Base-by-base conservation (phyloP, 805 yeast genomes). In the Blastobotrys muscicola region DNA sequence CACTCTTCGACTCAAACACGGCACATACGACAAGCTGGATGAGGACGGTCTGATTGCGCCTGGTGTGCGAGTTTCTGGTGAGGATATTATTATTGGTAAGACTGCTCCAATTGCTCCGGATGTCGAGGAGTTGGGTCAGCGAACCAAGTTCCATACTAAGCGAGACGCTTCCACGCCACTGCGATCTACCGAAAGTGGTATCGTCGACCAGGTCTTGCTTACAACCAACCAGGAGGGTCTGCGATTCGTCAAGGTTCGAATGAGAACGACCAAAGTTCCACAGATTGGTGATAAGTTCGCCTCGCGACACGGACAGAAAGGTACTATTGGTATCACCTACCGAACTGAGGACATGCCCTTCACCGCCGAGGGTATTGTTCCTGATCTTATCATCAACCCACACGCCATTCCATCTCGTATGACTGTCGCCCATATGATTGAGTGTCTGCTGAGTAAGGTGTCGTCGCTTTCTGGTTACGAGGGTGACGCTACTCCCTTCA, bases 341-440 rank as follows among this genome's bases (percentile, higher is more conserved):
- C 78, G 97, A 64, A 92, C 90, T 64, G 99, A 92, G 66, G 99
- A 92, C 64, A 90, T 92, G 97, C 99, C 98, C 26, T 92, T 92
- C 64, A 81, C 94, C 7, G 74, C 85, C 2, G 94, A 90, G 64
- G 99, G 99, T 65, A 67, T 90, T 61, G 97, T 90, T 33, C 99
- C 99, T 6, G 99, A 92, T 69, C 73, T 92, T 61, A 86, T 92
- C 58, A 92, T 92, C 63, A 92, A 92, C 65, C 99, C 99, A 2
- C 99, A 92, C 68, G 98, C 97, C 61, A 92, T 92, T 76, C 99
- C 99, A 55, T 92, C 99, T 46, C 97, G 99, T 76, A 92, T 92
- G 99, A 92, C 99, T 34, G 98, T 92, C 48, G 99, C 98, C 40
- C 97, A 92, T 73, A 82, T 92, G 72, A 90, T 92, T 67, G 99